Base-by-base conservation (phyloP, 2,329 filamentous ascomycete species). In the Pseudogymnoascus sp. region DNA sequence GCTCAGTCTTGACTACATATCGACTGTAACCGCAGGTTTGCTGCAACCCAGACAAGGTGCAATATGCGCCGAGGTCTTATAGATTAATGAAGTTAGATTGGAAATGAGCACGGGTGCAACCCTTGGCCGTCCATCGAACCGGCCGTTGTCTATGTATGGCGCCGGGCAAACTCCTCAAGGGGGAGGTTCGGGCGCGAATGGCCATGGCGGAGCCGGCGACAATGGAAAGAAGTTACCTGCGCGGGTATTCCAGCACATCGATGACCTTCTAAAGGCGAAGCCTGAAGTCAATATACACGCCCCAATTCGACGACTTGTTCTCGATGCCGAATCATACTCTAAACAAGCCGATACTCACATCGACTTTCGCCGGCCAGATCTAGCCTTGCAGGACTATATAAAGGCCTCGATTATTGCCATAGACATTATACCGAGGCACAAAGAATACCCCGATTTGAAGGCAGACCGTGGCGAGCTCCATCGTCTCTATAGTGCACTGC, bases 321-420 rank as follows among this genome's bases (percentile, higher is more conserved):
- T 81, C 51, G 72, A 75, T 45, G 83, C 80, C 62, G 81, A 87
- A 69, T 71, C 73, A 21, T 78, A 79, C 57, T 77, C 86, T 65
- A 80, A 80, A 65, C 81, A 84, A 69, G 87, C 90, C 39, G 82
- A 86, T 67, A 83, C 82, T 62, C 79, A 81, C 64, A 79, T 86
- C 64, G 83, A 83, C 66, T 88, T 89, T 75, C 78, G 83, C 26
- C 80, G 86, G 37, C 84, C 86, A 4, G 91, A 95, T 71, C 75
- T 86, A 39, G 93, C 93, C 2, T 88, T 96, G 63, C 84, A 89
- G 67, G 90, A 96, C 66, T 97, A 93, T 72, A 82, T 97, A 64
- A 85, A 88, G 67, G 90, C 93, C 10, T 92, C 84, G 65, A 86
- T 92, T 64, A 88, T 97, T 63, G 83, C 89, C 12, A 81, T 92